phyloP scores from a whole-genome alignment of 345 rosid genomes.

The Aethionema arabicum region DNA sequence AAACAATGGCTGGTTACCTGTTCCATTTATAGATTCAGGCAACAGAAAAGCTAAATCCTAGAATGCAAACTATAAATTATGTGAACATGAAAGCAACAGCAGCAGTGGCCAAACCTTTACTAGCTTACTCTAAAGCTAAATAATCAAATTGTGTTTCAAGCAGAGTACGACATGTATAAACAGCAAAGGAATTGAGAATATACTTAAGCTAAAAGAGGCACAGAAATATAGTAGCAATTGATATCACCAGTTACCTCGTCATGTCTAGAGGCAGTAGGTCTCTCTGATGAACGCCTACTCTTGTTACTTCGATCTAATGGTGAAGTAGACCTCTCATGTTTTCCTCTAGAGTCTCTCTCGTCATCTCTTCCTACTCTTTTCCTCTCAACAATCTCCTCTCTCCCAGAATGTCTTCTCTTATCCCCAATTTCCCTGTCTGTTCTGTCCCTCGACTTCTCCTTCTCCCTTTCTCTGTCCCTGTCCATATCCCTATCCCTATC shows the following conservation, averaged over 20 bases:
- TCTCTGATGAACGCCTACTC: conserved; percentile 35
- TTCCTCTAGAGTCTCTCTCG: conserved; percentile 51
- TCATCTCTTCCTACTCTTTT: conserved; percentile 50
- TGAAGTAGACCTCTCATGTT: conserved; percentile 56
- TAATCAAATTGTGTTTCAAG: background rate
- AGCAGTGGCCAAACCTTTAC: conserved; percentile 12
- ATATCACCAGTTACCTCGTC: conserved; percentile 68
- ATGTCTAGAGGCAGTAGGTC: conserved; percentile 31
- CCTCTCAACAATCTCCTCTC: conserved; percentile 56
- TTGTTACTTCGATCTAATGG: conserved; percentile 44
- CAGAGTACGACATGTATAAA: background rate
- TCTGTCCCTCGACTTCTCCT: conserved; percentile 35
- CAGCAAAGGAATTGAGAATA: background rate
- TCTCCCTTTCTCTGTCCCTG: conserved; percentile 22
- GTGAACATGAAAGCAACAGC: conserved; percentile 1
- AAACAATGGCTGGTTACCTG: conserved; percentile 8
- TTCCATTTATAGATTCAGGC: conserved; percentile 9
- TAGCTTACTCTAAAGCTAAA: conserved; percentile 21
- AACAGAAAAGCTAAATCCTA: background rate
- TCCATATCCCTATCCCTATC: conserved; percentile 41
- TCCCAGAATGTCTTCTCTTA: conserved; percentile 56
- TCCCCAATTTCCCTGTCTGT: conserved; percentile 42
- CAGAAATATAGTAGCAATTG: conserved; percentile 25
- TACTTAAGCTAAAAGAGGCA: background rate
- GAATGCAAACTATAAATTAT: background rate